Percentiles rank a stretch among this genome's conserved stretches.
Conservation (phyloP, 2,329 filamentous ascomycete genomes). For the Nothopassalora personata region DNA sequence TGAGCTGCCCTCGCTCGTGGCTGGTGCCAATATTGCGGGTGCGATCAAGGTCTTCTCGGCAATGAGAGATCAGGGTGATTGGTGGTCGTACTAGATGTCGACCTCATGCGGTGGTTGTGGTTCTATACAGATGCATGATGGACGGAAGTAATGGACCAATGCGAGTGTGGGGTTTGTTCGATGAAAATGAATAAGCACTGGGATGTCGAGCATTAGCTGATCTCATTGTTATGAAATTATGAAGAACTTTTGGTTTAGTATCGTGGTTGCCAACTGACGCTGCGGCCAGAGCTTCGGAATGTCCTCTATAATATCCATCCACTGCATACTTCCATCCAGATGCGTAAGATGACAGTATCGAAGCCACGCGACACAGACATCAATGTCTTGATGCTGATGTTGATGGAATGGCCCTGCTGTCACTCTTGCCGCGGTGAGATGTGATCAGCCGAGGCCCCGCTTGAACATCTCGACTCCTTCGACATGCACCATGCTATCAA, state of each 20-base stretch:
- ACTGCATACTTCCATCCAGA: no score
- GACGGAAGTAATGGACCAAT: neutral
- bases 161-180: neutral
- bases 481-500: neutral
- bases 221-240: neutral
- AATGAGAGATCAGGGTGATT: slow-evolving; percentile 96
- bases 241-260: no score
- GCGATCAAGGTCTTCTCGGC: slow-evolving; percentile 93
- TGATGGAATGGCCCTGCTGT: neutral
- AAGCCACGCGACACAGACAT: no score
- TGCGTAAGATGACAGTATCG: no score
- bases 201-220: neutral
- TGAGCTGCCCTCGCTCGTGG: slow-evolving; percentile 83
- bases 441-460: neutral
- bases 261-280: no score
- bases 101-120: neutral
- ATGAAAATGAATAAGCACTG: neutral
- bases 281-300: no score
- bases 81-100: slow-evolving; percentile 52
- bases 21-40: slow-evolving; percentile 93
- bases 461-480: neutral
- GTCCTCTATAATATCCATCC: no score
- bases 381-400: neutral
- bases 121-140: neutral
- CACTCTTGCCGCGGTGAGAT: neutral